Base-by-base conservation (phyloP, 257 asterid genomes). In the Henckelia pumila region DNA sequence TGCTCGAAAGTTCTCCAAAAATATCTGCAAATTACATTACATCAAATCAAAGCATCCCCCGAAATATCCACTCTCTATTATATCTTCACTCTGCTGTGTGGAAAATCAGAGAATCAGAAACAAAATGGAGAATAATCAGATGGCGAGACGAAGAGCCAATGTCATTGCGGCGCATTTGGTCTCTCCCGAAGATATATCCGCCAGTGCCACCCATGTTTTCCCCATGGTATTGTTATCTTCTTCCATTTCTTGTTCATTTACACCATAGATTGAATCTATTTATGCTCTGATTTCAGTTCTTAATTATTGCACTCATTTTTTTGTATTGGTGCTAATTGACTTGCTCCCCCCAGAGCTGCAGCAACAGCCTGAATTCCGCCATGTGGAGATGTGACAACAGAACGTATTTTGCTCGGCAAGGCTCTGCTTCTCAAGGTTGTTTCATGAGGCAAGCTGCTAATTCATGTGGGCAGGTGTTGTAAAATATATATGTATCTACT, bases 331-430 rank as follows among this genome's bases (percentile, higher is more conserved):
- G n/a, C n/a, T n/a, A n/a, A n/a, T n/a, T n/a, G n/a, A n/a, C n/a
- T n/a, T n/a, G n/a, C n/a, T n/a, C n/a, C n/a, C n/a, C n/a, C n/a
- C 76, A 87, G 95, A 82, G 83, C 75, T 90, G 92, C 78, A 86
- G 86, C 85, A 86, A 78, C 74, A 78, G 71, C 66, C 63, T 82
- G 76, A 80, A 77, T 70, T 64, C 85, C 50, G 85, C 73, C 28
- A 71, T 77, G 65, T 77, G 79, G 72, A 86, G 97, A 73, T 32
- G 81, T 23, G 97, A 91, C 81, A 86, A 82, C 82, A 82, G 79
- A 78, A 73, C 73, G 77, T 23, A 76, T 73, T 91, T 88, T 75
- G 85, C 95, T 56, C 85, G 97, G 24, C 97, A 88, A 78, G 81
- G 82, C n/a, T 80, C 95, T 6, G 64, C 26, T 64, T 74, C 87